These are phyloP conservation scores for Trypanosoma grayi DNA, from an alignment of 208 protist species.

Conservation along the genomic window DNA sequence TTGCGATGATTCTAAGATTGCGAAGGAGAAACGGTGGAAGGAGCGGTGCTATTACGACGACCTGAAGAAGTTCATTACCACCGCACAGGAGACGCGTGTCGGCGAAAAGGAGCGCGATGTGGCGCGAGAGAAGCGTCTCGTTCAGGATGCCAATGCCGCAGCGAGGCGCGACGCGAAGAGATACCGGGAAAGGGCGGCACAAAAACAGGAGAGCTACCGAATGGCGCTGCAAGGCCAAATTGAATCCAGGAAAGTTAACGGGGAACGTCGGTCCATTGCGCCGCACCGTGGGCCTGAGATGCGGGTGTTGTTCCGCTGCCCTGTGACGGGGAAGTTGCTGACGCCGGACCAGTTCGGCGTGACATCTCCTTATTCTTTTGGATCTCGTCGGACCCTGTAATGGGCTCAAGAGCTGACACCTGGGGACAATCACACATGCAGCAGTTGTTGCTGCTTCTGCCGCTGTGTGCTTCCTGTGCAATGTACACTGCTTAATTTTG, in stretches of 20 bases:
- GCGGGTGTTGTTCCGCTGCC: constrained; percentile 55
- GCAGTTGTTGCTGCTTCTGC: background rate
- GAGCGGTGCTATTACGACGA: constrained; percentile 28
- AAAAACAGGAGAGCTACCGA: constrained; percentile 20
- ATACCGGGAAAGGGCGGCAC: constrained; percentile 28
- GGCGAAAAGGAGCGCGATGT: constrained; percentile 11
- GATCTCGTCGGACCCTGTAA: background rate
- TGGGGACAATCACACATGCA: background rate
- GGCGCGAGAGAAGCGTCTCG: constrained; percentile 22
- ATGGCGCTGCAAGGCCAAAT: constrained; percentile 17
- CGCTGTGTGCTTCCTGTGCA: background rate
- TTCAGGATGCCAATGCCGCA: constrained; percentile 17
- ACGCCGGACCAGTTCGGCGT: constrained; percentile 62
- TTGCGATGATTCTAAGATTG: constrained; percentile 3
- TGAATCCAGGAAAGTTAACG: constrained; percentile 14
- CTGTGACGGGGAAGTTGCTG: constrained; percentile 50
- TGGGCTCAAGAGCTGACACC: no score
- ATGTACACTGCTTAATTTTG: background rate
- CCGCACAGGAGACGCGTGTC: constrained; percentile 22
- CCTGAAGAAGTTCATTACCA: constrained; percentile 23
- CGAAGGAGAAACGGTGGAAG: constrained; percentile 17
- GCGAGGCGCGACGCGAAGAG: constrained; percentile 19
- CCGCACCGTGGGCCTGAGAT: constrained; percentile 18
- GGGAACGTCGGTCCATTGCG: background rate
- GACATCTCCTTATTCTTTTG: background rate